phyloP scores from a whole-genome alignment of 495 filamentous ascomycete species.

The Lentithecium fluviatile region DNA sequence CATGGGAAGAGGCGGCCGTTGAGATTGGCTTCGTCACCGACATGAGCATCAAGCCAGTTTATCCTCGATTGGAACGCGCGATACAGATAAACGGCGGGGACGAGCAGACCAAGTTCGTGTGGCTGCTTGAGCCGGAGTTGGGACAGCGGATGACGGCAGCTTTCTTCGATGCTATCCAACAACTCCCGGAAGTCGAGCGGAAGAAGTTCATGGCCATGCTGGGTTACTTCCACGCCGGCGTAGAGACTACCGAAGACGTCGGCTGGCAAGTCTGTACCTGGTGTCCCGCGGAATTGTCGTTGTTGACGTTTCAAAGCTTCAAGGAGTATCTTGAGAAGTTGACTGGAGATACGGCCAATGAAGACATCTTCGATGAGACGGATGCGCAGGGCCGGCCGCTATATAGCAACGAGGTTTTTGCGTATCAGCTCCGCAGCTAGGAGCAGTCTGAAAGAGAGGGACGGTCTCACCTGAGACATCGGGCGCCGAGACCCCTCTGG shows the following conservation, averaged over 20 bases:
- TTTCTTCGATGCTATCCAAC: slow-evolving; percentile 13
- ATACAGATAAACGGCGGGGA: slow-evolving; percentile 27
- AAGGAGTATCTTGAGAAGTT: slow-evolving; percentile 29
- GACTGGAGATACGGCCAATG: slow-evolving; percentile 23
- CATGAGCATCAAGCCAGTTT: slow-evolving; percentile 24
- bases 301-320: slow-evolving; percentile 8
- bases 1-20: slow-evolving; percentile 22
- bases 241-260: slow-evolving; percentile 5
- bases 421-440: slow-evolving; percentile 28
- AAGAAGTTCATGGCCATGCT: slow-evolving; percentile 12
- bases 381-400: slow-evolving; percentile 28
- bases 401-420: slow-evolving; percentile 31
- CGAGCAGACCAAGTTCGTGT: slow-evolving; percentile 24
- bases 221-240: slow-evolving; percentile 18
- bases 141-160: not conserved
- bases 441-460: too few relatives aligned
- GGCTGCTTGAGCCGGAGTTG: slow-evolving; percentile 26
- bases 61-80: slow-evolving; percentile 12
- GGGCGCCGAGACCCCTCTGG: too few relatives aligned
- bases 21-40: slow-evolving; percentile 21
- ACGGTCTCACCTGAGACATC: too few relatives aligned
- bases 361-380: slow-evolving; percentile 29
- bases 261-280: slow-evolving; percentile 23
- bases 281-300: slow-evolving; percentile 9
- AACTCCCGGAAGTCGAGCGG: slow-evolving; percentile 12